phyloP scores from a whole-genome alignment of 1,139 yeast genomes.

The Spencermartinsiella ligniputridi region DNA sequence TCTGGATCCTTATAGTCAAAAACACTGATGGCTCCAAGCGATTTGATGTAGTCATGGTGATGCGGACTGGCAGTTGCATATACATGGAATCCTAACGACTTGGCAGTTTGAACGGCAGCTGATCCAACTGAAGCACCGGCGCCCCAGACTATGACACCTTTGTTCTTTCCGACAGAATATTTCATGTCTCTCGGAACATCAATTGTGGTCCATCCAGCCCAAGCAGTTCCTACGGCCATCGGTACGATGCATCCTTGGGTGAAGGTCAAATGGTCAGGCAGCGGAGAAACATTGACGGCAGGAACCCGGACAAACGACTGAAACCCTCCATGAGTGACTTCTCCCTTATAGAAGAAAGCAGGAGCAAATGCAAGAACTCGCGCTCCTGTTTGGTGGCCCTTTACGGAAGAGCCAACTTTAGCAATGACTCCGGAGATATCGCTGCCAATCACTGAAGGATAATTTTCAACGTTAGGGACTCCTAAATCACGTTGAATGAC shows the following conservation, averaged over 20 bases:
- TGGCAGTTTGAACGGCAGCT: slow-evolving; percentile 51
- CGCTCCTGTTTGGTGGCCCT: neutral
- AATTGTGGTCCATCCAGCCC: slow-evolving; percentile 14
- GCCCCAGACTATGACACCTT: slow-evolving; percentile 50
- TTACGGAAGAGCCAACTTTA: neutral
- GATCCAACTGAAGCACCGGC: slow-evolving; percentile 56
- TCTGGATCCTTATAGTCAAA: slow-evolving; percentile 57
- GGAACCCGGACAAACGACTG: neutral
- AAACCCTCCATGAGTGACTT: neutral
- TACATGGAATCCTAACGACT: slow-evolving; percentile 49
- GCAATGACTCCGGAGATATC: neutral
- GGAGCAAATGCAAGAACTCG: neutral
- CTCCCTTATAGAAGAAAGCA: neutral
- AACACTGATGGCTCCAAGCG: slow-evolving; percentile 53
- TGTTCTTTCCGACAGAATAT: slow-evolving; percentile 19
- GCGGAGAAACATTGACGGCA: neutral
- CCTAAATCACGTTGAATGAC: neutral
- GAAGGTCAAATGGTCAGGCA: slow-evolving; percentile 37
- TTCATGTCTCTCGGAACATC: slow-evolving; percentile 12
- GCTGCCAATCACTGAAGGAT: neutral
- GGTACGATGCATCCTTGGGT: slow-evolving; percentile 63
- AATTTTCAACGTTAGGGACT: neutral
- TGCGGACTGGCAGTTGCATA: slow-evolving; percentile 48
- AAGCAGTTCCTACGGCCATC: slow-evolving; percentile 30
- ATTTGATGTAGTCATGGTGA: slow-evolving; percentile 40